These are phyloP conservation scores for Boletus mariae DNA, from an alignment of 1,284 basidiomycete genomes.

Conservation along the genomic window DNA sequence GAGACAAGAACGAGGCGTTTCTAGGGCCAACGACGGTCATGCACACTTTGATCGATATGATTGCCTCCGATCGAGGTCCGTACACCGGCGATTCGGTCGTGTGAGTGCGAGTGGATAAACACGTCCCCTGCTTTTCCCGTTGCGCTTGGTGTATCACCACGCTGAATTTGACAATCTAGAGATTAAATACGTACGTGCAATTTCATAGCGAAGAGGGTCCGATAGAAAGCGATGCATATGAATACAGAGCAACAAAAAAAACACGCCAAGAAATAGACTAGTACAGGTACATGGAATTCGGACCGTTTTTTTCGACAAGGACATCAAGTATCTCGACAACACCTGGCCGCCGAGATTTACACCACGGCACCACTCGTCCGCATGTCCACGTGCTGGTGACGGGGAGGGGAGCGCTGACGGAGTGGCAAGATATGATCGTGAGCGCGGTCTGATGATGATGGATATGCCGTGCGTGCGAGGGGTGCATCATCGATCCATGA, in stretches of 20 bases:
- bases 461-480: conserved; percentile 26
- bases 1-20: no score
- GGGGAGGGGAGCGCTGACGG: conserved; percentile 33
- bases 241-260: not conserved
- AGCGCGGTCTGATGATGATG: conserved; percentile 29
- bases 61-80: conserved; percentile 19
- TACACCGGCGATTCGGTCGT: conserved; percentile 15
- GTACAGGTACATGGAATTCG: conserved; percentile 19
- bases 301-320: not conserved
- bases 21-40: not conserved
- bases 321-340: conserved; percentile 7
- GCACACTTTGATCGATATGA: conserved; percentile 17
- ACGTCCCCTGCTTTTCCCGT: not conserved
- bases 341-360: conserved; percentile 21
- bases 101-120: not conserved
- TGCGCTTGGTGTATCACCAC: not conserved
- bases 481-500: conserved; percentile 35
- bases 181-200: conserved; percentile 24
- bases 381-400: conserved; percentile 34
- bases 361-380: conserved; percentile 30
- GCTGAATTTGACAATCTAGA: conserved; percentile 11
- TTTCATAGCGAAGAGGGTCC: conserved; percentile 13
- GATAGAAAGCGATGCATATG: conserved; percentile 18
- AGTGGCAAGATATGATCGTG: conserved; percentile 30
- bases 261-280: conserved; percentile 4